Evolutionary conservation across 805 yeast species (phyloP), one percentile per base, ranked within the genome.

Genomic region (Candida succiphila): DNA sequence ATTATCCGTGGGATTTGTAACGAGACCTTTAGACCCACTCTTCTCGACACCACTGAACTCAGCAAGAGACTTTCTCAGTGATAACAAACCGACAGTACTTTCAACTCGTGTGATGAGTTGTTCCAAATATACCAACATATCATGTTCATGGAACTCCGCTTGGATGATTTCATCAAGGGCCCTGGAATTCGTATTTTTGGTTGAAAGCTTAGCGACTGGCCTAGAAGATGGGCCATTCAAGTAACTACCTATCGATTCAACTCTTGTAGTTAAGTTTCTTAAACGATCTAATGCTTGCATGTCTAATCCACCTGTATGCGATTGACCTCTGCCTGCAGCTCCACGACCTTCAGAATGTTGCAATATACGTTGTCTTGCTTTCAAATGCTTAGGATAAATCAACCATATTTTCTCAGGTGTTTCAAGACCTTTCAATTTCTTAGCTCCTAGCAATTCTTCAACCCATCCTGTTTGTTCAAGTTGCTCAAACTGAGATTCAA

Each of bases 361-460:
- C 27, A 51, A 27, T n/a, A 54, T 39, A 34, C 70, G 72, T 55
- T 69, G 69, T 43, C 97, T 68, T 3, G 78, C 61, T 4, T 66
- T 67, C 36, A 88, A 60, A 19, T 65, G 62, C 35, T 65, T 63
- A 2, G 97, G 94, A 60, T 79, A 88, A 0, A 77, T 73, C 30
- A 86, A 64, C 17, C 94, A 83, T 13, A 92, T 78, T 25, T 69
- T 69, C 54, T 92, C 98, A 2, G 95, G 95, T 24, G 87, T 78
- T 67, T 92, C 98, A 14, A 92, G 67, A 15, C 98, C 98, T 54
- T 92, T 92, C 49, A 92, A 67, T 54, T 88, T 87, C 50, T 74
- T 78, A 49, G 87, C 95, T 17, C 98, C 98, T 33, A 84, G 58
- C 30, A 73, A 76, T 40, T 69, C 70, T 38, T 75, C 69, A 12